Evolutionary conservation across 2,329 filamentous ascomycete genomes (phyloP).

Genomic region (Colletotrichum tropicale): DNA sequence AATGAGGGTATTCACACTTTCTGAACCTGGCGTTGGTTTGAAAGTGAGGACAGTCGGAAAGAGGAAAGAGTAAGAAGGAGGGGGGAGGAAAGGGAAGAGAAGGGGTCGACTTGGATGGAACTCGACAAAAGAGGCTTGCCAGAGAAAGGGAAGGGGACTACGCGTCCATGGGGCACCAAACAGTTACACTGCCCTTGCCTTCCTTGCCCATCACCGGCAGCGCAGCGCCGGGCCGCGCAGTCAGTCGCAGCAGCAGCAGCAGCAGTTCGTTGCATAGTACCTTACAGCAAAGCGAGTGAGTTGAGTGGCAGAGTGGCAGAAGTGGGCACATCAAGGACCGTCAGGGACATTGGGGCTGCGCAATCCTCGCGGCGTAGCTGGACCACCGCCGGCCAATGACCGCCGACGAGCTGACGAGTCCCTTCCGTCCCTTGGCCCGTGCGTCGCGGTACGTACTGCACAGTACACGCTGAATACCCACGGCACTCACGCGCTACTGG

Average conservation of each 20-base stretch:
- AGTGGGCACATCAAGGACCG: background rate
- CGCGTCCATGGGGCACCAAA: background rate
- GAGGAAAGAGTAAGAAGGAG: background rate
- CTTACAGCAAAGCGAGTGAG: background rate
- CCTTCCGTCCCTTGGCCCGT: conserved; percentile 18
- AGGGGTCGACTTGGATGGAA: background rate
- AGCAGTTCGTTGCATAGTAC: background rate
- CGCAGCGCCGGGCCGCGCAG: background rate
- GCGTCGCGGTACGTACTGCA: background rate
- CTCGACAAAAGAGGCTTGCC: background rate
- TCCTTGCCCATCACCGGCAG: background rate
- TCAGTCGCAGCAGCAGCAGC: background rate
- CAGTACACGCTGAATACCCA: background rate
- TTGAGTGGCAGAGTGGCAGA: background rate
- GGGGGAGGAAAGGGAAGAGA: background rate
- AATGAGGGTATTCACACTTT: background rate
- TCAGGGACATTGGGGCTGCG: conserved; percentile 8
- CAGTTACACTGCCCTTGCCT: background rate
- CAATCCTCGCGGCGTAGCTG: background rate
- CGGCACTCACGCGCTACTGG: background rate
- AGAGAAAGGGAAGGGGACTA: background rate
- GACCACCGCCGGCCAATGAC: conserved; percentile 29
- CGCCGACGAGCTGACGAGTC: conserved; percentile 37
- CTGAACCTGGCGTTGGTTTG: background rate
- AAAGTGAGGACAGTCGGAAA: background rate